Conservation (phyloP, 2,329 filamentous ascomycete genomes). For the Bipolaris gigantea region DNA sequence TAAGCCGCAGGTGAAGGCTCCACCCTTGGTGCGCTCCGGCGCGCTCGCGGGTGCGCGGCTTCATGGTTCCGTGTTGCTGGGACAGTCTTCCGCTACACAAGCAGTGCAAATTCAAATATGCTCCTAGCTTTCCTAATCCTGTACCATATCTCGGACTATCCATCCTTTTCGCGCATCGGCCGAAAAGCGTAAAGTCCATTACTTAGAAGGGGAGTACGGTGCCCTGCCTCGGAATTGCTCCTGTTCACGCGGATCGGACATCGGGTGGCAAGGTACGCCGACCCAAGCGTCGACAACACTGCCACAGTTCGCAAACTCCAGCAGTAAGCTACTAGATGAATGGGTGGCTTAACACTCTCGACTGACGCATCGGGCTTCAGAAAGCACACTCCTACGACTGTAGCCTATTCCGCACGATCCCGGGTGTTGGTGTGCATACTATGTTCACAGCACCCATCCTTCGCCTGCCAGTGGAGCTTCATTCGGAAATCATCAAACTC, state of each 20-base stretch:
- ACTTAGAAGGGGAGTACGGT: neutral
- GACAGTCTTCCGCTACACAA: conserved; percentile 12
- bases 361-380: conserved; percentile 1
- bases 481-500: conserved; percentile 23
- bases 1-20: conserved; percentile 10
- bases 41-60: conserved; percentile 7
- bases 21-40: conserved; percentile 1
- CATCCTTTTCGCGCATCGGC: neutral
- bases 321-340: conserved; percentile 5
- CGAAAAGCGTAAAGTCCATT: neutral
- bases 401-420: neutral
- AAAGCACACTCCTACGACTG: neutral
- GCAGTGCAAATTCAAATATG: conserved; percentile 5
- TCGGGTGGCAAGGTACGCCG: neutral
- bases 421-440: neutral
- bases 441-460: conserved; percentile 23
- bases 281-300: neutral
- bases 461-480: conserved; percentile 31
- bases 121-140: conserved; percentile 2
- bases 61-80: conserved; percentile 12
- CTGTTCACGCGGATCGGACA: neutral
- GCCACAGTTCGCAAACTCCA: neutral
- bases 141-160: neutral
- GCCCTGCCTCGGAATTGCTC: neutral
- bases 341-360: neutral